Base-by-base conservation (phyloP, 768 basidiomycete genomes). In the Mycena floridula region DNA sequence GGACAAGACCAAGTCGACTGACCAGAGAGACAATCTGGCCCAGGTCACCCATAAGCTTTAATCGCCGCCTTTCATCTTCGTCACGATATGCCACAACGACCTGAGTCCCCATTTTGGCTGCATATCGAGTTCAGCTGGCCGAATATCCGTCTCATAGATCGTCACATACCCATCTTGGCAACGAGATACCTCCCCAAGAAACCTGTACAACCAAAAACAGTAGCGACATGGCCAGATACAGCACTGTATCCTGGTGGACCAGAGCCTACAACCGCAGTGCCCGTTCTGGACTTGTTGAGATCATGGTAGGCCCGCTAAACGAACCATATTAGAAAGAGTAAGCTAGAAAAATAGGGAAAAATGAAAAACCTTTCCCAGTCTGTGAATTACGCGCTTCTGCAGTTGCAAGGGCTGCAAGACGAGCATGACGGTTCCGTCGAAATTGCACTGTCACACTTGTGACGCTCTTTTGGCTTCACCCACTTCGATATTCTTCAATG, bases 1-100 rank as follows among this genome's bases (percentile, higher is more conserved):
- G 39, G 23, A 18, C 8, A 45, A 11, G 25, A 38, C 39, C 25
- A 13, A 25, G 18, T 37, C 26, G 32, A 21, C 28, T 20, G 58
- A 95, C 94, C 86, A 98, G 81, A 55, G 89, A 81, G 45, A 97
- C 88, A 51, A 99, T 86, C 70, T 95, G 93, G 7, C 96, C 96
- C 44, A 98, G 72, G 69, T 99, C 96, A 35, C 95, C 96, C 82
- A 87, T 94, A 11, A 88, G 88, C 65, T 85, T 86, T 58, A 99
- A 70, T 57, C 88, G 79, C 48, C 95, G 75, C 55, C 85, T 90
- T 59, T 92, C 87, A 59, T 98, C 92, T 59, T 91, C 89, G 52
- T 97, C 92, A 36, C 96, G 81, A 70, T 95, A 97, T 6, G 95
- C 95, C 40, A 96, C 74, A 59, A 98, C 76, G 48, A 97, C 93